Evolutionary conservation across 192 early-diverging fungal species (phyloP), one percentile per base, ranked within the genome.

Genomic region (Backusella mclennaniae): DNA sequence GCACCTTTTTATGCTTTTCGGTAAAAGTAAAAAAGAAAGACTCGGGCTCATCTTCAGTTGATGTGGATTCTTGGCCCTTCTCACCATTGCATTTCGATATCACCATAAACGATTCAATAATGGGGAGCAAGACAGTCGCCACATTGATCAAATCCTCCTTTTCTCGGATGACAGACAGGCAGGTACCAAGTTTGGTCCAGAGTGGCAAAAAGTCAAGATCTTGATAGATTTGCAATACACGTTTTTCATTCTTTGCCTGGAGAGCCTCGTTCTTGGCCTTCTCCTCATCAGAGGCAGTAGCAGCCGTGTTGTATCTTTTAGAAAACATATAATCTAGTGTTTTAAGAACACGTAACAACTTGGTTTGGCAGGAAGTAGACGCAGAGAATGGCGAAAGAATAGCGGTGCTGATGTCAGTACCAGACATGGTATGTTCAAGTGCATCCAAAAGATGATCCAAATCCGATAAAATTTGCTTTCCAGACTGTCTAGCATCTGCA

Each of bases 31-130:
- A 87, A 85, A 99, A 99, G n/a, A 94, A 85, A 44, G 95, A 90
- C 29, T 75, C 77, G 21, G 75, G 66, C 3, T 63, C 53, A 29
- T 56, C 44, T 23, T 29, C 66, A n/a, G 8, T 49, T 17, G 69
- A 56, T 17, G 73, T 70, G 26, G 67, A 5, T 12, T 36, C 59
- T 36, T 67, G 66, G 3, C 75, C 81, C 70, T 84, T 80, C 44
- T 84, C 78, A 46, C 82, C 83, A n/a, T 93, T 92, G 42, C 96
- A 96, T 87, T 96, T 97, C 42, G 94, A 96, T 17, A 99, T 93
- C 23, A 99, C 98, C 97, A 99, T 97, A 75, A 97, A 97, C 6
- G 95, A 93, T 86, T 99, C 98, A 78, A 99, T 97, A 29, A 96
- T 79, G 19, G 98, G 98, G 59, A 99, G 82, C 6, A 99, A 80